A percentile compares a stretch with the other conserved stretches of the same genome.
Conservation (phyloP, 108 stramenopile genomes). For the Discostella stelligeroides region DNA sequence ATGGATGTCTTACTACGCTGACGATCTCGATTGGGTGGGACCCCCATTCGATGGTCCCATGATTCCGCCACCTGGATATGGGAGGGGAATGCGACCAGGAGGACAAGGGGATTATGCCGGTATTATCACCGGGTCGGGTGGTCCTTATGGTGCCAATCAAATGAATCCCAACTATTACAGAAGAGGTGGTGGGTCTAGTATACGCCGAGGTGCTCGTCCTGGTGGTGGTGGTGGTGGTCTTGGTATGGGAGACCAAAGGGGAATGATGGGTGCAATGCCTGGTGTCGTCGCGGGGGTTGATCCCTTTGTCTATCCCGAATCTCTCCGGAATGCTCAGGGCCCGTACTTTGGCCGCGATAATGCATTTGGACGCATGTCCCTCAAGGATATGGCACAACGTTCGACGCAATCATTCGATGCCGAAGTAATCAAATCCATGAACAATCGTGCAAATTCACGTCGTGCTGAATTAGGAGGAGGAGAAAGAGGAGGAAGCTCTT, state of each 20-base stretch:
- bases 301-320: not conserved
- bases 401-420: conserved; percentile 34
- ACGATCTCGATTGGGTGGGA: not conserved
- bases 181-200: conserved; percentile 6
- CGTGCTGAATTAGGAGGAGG: conserved; percentile 7
- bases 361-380: conserved; percentile 26
- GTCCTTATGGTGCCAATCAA: conserved; percentile 14
- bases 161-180: conserved; percentile 21
- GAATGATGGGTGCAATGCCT: conserved; percentile 4
- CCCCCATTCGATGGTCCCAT: conserved; percentile 21
- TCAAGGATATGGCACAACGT: conserved; percentile 43
- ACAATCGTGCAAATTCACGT: conserved; percentile 28
- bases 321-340: not conserved
- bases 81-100: conserved; percentile 9
- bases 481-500: not conserved
- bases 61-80: conserved; percentile 18
- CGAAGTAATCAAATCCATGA: conserved; percentile 38
- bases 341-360: conserved; percentile 34
- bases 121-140: conserved; percentile 4
- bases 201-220: conserved; percentile 6
- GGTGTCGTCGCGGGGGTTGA: not conserved
- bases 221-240: conserved; percentile 1
- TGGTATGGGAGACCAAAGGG: not conserved
- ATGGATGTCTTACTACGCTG: conserved; percentile 22
- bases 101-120: conserved; percentile 8